phyloP scores from a whole-genome alignment of 805 yeast genomes.

The Schwanniomyces occidentalis region DNA sequence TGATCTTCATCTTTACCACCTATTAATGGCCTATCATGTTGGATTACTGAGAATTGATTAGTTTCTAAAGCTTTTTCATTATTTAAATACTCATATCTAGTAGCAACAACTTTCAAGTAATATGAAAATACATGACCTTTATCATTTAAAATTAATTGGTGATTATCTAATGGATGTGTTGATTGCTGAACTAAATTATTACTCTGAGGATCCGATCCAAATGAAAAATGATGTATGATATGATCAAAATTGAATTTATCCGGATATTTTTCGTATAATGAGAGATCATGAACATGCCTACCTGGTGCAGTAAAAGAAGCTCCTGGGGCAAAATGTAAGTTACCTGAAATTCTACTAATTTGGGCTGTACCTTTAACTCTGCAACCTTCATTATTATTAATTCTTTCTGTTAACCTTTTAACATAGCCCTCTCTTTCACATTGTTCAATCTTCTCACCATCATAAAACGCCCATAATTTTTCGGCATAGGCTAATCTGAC shows the following conservation, averaged over 20 bases:
- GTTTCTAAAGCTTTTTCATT: constrained; percentile 61
- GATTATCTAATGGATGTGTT: constrained; percentile 70
- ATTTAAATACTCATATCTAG: constrained; percentile 72
- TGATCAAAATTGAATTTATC: constrained; percentile 76
- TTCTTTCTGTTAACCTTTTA: constrained; percentile 51
- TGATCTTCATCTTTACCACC: constrained; percentile 95
- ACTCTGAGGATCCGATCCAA: constrained; percentile 61
- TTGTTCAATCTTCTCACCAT: constrained; percentile 83
- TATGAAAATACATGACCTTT: constrained; percentile 72
- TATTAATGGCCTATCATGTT: constrained; percentile 77
- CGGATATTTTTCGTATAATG: constrained; percentile 58
- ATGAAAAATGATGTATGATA: constrained; percentile 73
- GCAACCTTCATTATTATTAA: constrained; percentile 75
- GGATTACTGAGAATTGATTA: constrained; percentile 86
- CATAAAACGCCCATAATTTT: constrained; percentile 84
- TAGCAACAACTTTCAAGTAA: constrained; percentile 86
- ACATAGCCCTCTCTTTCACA: constrained; percentile 91
- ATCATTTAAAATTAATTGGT: constrained; percentile 35
- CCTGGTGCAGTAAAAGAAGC: constrained; percentile 59
- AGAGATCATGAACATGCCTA: constrained; percentile 81
- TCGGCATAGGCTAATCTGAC: constrained; percentile 78
- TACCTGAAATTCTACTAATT: constrained; percentile 85
- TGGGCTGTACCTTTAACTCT: constrained; percentile 75
- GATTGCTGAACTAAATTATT: constrained; percentile 35
- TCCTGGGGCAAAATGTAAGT: constrained; percentile 96